Conservation (phyloP, 192 early-diverging fungal species). For the Haplosporangium gracile region DNA sequence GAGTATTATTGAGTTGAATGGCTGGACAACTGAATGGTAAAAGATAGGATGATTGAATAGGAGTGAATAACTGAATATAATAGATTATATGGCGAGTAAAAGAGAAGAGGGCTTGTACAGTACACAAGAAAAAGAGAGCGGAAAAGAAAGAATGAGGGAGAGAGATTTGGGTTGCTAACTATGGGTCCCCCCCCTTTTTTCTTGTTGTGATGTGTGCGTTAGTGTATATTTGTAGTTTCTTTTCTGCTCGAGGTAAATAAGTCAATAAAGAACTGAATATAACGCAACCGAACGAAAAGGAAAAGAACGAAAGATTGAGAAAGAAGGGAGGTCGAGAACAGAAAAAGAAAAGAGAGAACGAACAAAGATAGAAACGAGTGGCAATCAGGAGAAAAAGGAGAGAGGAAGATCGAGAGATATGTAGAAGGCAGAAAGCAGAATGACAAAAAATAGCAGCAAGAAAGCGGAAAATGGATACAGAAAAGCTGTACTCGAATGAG, state of each 20-base stretch:
- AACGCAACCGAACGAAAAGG: neutral
- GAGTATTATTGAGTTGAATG: neutral
- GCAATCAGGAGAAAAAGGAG: neutral
- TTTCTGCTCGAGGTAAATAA: neutral
- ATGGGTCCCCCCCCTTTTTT: neutral
- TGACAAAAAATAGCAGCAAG: neutral
- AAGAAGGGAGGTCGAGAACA: neutral
- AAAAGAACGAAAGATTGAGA: neutral
- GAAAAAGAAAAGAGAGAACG: neutral
- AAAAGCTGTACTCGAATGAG: neutral
- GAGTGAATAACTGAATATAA: neutral
- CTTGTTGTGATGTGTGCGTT: too few relatives aligned
- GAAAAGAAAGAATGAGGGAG: too few relatives aligned
- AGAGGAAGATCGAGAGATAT: slow-evolving; percentile 4
- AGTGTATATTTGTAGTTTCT: neutral
- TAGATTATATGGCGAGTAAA: neutral
- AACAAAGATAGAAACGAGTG: neutral
- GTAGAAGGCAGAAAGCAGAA: neutral
- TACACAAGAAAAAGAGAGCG: too few relatives aligned
- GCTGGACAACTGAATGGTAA: neutral
- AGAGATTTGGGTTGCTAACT: neutral
- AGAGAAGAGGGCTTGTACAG: neutral
- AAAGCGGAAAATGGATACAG: neutral
- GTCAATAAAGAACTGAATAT: neutral
- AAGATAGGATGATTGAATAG: neutral